Conservation (phyloP, 164 flowering plant species). For the Santalum album region DNA sequence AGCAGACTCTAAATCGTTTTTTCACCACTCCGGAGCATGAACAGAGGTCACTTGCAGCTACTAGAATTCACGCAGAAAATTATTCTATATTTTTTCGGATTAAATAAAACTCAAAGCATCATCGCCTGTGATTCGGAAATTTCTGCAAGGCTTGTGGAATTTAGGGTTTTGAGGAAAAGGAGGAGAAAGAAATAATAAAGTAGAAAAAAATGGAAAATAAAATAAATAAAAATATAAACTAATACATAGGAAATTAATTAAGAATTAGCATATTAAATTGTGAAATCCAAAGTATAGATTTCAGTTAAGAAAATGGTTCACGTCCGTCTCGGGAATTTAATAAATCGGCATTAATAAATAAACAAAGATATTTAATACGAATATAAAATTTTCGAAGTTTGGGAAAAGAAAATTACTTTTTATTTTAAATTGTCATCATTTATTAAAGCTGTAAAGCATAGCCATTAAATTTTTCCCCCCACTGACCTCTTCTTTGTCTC, state of each 20-base stretch:
- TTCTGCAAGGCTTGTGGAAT: conserved; percentile 19
- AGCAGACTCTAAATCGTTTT: conserved; percentile 5
- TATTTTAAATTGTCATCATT: conserved; percentile 16
- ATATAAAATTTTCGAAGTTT: conserved; percentile 16
- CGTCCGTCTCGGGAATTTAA: conserved; percentile 58
- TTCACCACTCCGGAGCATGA: conserved; percentile 20
- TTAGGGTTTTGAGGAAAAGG: conserved; percentile 43
- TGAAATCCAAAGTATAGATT: conserved; percentile 44
- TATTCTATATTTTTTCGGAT: conserved; percentile 8
- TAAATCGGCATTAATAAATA: conserved; percentile 24
- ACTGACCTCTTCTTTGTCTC: conserved; percentile 59
- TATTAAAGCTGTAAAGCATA: conserved; percentile 44
- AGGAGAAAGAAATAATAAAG: conserved; percentile 24
- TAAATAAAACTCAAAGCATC: conserved; percentile 4
- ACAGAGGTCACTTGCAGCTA: conserved; percentile 18
- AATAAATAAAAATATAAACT: conserved; percentile 16
- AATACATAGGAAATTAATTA: conserved; percentile 26
- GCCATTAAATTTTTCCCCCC: conserved; percentile 30
- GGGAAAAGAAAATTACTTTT: conserved; percentile 16
- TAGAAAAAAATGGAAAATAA: conserved; percentile 11
- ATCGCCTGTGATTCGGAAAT: conserved; percentile 3
- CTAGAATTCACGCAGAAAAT: conserved; percentile 8
- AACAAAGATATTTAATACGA: conserved; percentile 4
- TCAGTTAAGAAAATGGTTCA: conserved; percentile 47
- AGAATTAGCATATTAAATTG: conserved; percentile 28